Evolutionary conservation across 2,329 filamentous ascomycete genomes (phyloP), one percentile per base, ranked within the genome.

Genomic region (Diaporthe humulicola): DNA sequence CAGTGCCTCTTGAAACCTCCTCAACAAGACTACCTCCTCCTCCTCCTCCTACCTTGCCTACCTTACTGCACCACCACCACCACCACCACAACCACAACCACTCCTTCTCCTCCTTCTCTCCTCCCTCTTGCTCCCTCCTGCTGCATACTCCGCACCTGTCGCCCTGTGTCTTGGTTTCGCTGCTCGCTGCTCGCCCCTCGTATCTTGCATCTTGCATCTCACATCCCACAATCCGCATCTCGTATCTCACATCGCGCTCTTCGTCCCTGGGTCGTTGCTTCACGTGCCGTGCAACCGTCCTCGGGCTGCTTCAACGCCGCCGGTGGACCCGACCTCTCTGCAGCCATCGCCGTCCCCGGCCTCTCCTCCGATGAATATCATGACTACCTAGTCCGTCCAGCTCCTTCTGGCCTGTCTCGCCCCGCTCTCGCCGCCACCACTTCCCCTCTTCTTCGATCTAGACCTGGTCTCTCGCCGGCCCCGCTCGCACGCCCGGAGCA

Each of bases 1-100:
- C 67, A 58, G 38, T 70, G 33, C 48, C 38, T 71, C 25, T 30
- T 50, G 70, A 71, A 61, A 61, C 70, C 33, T 52, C 70, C 33
- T 52, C 30, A 60, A 52, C 56, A 52, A 25, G 28, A 66, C 58
- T 61, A 50, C 60, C 38, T 42, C 17, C 58, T 61, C 9, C 40
- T 66, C 15, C 40, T 33, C 28, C 30, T 45, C 25, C 25, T 64
- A 25, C 60, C 30, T 25, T 38, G 28, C 38, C 58, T 25, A 28
- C 36, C n/a, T n/a, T n/a, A n/a, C n/a, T n/a, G n/a, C n/a, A n/a
- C n/a, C n/a, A n/a, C n/a, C n/a, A n/a, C n/a, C n/a, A n/a, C n/a
- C n/a, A n/a, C n/a, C n/a, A n/a, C n/a, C n/a, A n/a, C n/a, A n/a
- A n/a, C n/a, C n/a, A n/a, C n/a, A n/a, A n/a, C n/a, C n/a, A n/a